These are phyloP conservation scores for Houttuynia cordata DNA, from an alignment of 164 flowering plant species.

Conservation along the genomic window DNA sequence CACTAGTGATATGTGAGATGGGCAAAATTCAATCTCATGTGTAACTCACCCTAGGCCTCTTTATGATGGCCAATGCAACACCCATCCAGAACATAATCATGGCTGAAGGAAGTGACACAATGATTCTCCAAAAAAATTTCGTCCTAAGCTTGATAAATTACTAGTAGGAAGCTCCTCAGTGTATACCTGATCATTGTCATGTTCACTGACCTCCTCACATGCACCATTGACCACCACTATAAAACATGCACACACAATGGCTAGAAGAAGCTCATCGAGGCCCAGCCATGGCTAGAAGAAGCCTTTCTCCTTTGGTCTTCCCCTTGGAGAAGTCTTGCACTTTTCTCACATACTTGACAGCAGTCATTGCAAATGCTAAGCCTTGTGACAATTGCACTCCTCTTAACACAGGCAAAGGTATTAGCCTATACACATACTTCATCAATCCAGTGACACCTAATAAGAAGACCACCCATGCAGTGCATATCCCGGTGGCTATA, in stretches of 20 bases:
- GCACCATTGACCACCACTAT: constrained; percentile 54
- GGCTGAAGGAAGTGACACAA: constrained; percentile 57
- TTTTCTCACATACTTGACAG: constrained; percentile 55
- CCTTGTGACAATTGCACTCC: constrained; percentile 91
- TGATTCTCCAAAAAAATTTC: constrained; percentile 22
- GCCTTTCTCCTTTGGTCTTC: constrained; percentile 36
- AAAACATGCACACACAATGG: constrained; percentile 52
- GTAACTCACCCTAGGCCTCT: constrained; percentile 34
- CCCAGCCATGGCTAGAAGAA: constrained; percentile 86
- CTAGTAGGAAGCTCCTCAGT: constrained; percentile 3
- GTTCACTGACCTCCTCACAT: constrained; percentile 30
- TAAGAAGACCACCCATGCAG: constrained; percentile 36
- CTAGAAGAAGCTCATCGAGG: constrained; percentile 64
- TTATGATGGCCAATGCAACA: constrained; percentile 40
- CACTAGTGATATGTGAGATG: constrained; percentile 30
- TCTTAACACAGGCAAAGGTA: constrained; percentile 73
- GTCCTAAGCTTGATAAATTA: constrained; percentile 2
- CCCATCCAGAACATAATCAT: constrained; percentile 56
- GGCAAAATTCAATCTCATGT: constrained; percentile 42
- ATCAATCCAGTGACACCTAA: constrained; percentile 70
- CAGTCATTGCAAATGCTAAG: constrained; percentile 66
- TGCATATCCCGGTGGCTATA: constrained; percentile 82
- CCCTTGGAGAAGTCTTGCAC: constrained; percentile 53
- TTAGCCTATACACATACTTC: constrained; percentile 43
- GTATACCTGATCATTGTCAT: background rate